Evolutionary conservation across 2,329 filamentous ascomycete genomes (phyloP).

Genomic region (Xylariaceae sp.): DNA sequence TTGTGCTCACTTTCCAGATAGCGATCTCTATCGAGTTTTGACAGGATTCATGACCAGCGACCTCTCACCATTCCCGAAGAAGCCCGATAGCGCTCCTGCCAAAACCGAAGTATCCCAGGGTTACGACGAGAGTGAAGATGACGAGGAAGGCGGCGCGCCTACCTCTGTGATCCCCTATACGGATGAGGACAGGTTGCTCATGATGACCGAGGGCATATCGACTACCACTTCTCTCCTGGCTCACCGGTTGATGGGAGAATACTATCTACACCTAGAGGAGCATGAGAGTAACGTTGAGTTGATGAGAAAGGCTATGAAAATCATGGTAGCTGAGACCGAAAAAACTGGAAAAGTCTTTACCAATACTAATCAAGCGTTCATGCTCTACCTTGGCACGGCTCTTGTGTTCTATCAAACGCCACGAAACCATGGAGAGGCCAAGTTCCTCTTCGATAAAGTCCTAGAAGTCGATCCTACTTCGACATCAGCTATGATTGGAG

Average conservation of each 20-base stretch:
- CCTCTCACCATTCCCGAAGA: constrained; percentile 78
- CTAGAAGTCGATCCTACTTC: constrained; percentile 77
- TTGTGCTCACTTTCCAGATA: constrained; percentile 81
- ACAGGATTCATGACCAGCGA: constrained; percentile 82
- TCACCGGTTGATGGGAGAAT: constrained; percentile 82
- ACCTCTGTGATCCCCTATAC: constrained; percentile 65
- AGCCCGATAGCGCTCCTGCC: constrained; percentile 26
- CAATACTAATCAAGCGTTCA: constrained; percentile 76
- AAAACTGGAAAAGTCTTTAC: constrained; percentile 73
- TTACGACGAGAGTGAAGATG: constrained; percentile 61
- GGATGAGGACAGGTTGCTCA: constrained; percentile 78
- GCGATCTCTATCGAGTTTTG: constrained; percentile 81
- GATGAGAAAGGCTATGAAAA: constrained; percentile 74
- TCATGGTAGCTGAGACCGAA: constrained; percentile 64
- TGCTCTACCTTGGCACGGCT: constrained; percentile 81
- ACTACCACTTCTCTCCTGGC: constrained; percentile 77
- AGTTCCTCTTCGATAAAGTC: constrained; percentile 82
- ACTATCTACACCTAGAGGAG: constrained; percentile 85
- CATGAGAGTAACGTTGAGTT: constrained; percentile 81
- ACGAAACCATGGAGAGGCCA: constrained; percentile 87
- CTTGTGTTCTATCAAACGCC: constrained; percentile 91
- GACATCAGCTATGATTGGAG: constrained; percentile 83
- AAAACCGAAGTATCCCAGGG: constrained; percentile 40
- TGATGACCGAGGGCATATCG: constrained; percentile 79
- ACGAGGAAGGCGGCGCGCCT: constrained; percentile 62